Conservation (phyloP, 2,329 filamentous ascomycete species). For the Fusarium sublunatum region DNA sequence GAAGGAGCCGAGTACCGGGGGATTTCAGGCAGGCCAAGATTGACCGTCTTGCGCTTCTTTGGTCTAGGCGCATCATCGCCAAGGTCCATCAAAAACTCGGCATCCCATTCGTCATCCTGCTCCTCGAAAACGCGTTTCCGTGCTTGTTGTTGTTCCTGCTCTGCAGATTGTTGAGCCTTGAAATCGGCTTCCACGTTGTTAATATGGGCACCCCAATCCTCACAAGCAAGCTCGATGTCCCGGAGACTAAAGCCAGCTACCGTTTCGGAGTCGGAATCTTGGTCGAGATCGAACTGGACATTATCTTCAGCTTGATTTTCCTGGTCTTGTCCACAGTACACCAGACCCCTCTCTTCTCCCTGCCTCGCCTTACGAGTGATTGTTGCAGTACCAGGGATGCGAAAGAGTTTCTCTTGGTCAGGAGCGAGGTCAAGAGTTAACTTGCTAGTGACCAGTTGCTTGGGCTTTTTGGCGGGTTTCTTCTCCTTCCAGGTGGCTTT, state of each 20-base stretch:
- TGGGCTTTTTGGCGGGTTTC: constrained; percentile 80
- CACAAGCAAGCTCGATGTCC: constrained; percentile 86
- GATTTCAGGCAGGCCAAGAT: constrained; percentile 68
- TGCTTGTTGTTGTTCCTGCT: constrained; percentile 48
- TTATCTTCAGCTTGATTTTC: constrained; percentile 50
- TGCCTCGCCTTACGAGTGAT: constrained; percentile 66
- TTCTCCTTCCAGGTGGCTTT: constrained; percentile 83
- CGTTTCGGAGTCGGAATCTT: constrained; percentile 69
- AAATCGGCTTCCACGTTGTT: constrained; percentile 58
- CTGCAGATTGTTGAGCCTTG: constrained; percentile 47
- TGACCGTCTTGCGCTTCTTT: constrained; percentile 75
- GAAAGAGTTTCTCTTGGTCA: constrained; percentile 89
- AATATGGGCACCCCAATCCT: constrained; percentile 82
- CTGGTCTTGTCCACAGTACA: constrained; percentile 58
- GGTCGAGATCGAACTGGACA: constrained; percentile 60
- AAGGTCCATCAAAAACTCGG: constrained; percentile 66
- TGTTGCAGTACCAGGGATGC: constrained; percentile 72
- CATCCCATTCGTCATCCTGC: constrained; percentile 72
- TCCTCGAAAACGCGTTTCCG: constrained; percentile 52
- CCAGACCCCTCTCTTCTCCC: constrained; percentile 63
- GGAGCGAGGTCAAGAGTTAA: constrained; percentile 85
- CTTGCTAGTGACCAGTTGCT: constrained; percentile 86
- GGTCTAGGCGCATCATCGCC: constrained; percentile 59
- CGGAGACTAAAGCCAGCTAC: constrained; percentile 80
- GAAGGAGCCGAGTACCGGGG: constrained; percentile 72